These are phyloP conservation scores for Pugionium dolabratum DNA, from an alignment of 345 rosid genomes.

Conservation along the genomic window DNA sequence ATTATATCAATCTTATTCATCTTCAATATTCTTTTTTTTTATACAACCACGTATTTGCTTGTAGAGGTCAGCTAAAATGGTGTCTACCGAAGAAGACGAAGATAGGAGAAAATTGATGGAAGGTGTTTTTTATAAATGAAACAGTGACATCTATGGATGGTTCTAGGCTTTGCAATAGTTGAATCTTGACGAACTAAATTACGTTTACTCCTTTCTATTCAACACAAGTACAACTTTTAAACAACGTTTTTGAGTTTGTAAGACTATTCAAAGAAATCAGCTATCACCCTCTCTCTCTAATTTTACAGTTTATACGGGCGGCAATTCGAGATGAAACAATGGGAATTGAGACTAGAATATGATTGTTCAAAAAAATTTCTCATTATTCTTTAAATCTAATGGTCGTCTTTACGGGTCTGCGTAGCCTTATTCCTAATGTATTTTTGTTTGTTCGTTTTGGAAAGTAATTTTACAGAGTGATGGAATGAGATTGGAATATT, in stretches of 20 bases:
- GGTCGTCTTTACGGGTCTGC: too few species aligned
- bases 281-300: not conserved
- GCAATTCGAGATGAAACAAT: not conserved
- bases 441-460: too few species aligned
- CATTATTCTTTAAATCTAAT: too few species aligned
- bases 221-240: not conserved
- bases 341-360: not conserved
- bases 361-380: too few species aligned
- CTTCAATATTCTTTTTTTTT: conserved; percentile 15
- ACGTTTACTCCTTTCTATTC: not conserved
- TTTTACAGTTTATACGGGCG: not conserved
- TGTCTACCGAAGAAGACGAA: conserved; percentile 31
- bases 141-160: conserved; percentile 6
- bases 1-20: conserved; percentile 16
- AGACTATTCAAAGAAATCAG: not conserved
- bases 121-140: conserved; percentile 16
- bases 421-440: too few species aligned
- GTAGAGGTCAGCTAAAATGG: conserved; percentile 28
- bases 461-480: too few species aligned
- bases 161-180: conserved; percentile 40
- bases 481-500: too few species aligned
- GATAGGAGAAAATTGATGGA: conserved; percentile 18
- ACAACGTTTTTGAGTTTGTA: not conserved
- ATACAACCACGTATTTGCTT: conserved; percentile 23
- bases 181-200: conserved; percentile 4